A percentile compares a stretch with the other conserved stretches of the same genome.
These are phyloP conservation scores for Russula vinacea DNA, from an alignment of 768 basidiomycete species.

Conservation along the genomic window DNA sequence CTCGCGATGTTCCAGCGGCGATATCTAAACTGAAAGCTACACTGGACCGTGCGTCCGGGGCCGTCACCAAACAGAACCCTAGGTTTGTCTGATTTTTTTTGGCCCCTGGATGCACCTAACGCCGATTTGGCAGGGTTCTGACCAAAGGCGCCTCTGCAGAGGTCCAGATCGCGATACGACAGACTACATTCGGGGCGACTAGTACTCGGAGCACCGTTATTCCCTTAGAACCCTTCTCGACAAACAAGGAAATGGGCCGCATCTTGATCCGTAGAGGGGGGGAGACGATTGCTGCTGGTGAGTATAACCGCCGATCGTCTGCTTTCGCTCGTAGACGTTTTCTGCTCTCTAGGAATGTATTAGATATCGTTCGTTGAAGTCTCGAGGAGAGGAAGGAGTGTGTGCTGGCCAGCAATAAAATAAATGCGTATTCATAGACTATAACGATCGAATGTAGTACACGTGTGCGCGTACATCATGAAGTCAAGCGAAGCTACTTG, in stretches of 20 bases:
- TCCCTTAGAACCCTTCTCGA: slow-evolving; percentile 80
- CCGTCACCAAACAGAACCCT: slow-evolving; percentile 72
- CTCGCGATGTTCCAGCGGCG: slow-evolving; percentile 86
- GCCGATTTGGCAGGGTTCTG: slow-evolving; percentile 51
- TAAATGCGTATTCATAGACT: background rate
- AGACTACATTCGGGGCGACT: slow-evolving; percentile 49
- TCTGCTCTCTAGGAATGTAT: slow-evolving; percentile 14
- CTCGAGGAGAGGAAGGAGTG: background rate
- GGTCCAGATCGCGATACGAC: slow-evolving; percentile 75
- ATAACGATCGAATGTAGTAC: background rate
- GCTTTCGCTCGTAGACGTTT: background rate
- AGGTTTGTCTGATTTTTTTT: too few species aligned
- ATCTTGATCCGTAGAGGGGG: slow-evolving; percentile 83
- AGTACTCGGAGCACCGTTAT: slow-evolving; percentile 53
- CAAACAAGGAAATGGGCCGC: slow-evolving; percentile 95
- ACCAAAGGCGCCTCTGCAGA: slow-evolving; percentile 83
- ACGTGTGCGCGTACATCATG: background rate
- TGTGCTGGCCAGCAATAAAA: background rate
- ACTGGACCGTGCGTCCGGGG: slow-evolving; percentile 74
- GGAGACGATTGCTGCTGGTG: slow-evolving; percentile 92
- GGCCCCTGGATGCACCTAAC: too few species aligned
- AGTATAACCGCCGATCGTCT: slow-evolving; percentile 22
- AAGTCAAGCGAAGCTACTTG: background rate
- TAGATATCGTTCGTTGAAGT: slow-evolving; percentile 17
- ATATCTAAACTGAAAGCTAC: slow-evolving; percentile 76